Evolutionary conservation across 2,329 filamentous ascomycete genomes (phyloP), one percentile per base, ranked within the genome.

Genomic region (Arthrobotrys entomopaga): DNA sequence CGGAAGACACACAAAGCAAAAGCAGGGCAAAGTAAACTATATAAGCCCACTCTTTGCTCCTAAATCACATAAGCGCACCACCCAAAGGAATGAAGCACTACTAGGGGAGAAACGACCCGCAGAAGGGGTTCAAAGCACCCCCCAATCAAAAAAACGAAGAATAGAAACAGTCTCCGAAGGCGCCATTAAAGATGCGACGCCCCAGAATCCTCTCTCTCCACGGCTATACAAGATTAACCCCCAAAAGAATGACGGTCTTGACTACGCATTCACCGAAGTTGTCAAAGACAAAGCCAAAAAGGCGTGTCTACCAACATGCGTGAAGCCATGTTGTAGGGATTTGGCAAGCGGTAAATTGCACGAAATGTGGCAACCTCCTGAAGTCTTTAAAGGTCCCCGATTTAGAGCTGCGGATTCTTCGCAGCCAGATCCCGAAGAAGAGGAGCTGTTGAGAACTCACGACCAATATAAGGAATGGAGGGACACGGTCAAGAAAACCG

Each of bases 161-260:
- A 26, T 38, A 43, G 58, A 64, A 34, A 43, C 15, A 34, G n/a
- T 13, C n/a, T 16, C 63, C 7, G 46, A 13, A n/a, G 29, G n/a
- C 19, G n/a, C 19, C 15, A 46, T 22, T 3, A 56, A 49, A 26
- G n/a, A 49, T 20, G 15, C 58, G 5, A 61, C 34, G 46, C 3
- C 24, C 1, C 19, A 46, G 15, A 59, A 66, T 24, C 49, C 65
- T 22, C 46, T 72, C 43, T 72, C 67, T 13, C 67, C 67, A 4
- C 52, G 64, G 11, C 90, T 96, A 81, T 97, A 97, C 84, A 94
- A 90, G 80, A 84, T 95, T 78, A 96, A 97, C 76, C 89, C 91
- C 0, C 83, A 83, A 3, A 86, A 84, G 77, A 94, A 93, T 76
- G 85, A 90, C 48, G 91, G 91, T 1, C 83, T 88, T 49, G 86